phyloP scores from a whole-genome alignment of 2,329 filamentous ascomycete species.

The Epicoccum sorghinum region DNA sequence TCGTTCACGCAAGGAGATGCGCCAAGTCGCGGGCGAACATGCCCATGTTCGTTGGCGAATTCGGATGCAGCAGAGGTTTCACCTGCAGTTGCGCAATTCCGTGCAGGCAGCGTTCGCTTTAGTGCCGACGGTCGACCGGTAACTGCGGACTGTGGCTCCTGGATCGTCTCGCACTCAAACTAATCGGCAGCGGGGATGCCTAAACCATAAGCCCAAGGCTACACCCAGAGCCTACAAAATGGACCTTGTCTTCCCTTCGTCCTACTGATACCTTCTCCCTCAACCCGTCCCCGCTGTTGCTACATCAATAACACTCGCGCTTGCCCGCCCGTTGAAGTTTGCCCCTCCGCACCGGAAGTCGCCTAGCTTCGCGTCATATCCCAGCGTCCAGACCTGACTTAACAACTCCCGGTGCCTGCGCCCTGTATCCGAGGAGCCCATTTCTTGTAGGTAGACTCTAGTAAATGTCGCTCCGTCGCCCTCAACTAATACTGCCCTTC shows the following conservation, averaged over 20 bases:
- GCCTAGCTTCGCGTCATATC: conserved; percentile 26
- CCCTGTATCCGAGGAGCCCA: conserved; percentile 20
- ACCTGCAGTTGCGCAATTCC: conserved; percentile 30
- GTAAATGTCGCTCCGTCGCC: conserved; percentile 21
- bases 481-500: conserved; percentile 22
- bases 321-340: neutral
- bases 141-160: conserved; percentile 4
- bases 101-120: conserved; percentile 17
- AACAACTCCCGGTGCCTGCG: conserved; percentile 24
- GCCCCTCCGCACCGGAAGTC: conserved; percentile 18
- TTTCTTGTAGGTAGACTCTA: conserved; percentile 25
- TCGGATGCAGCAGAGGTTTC: conserved; percentile 24
- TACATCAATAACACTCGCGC: neutral
- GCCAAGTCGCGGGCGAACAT: conserved; percentile 13
- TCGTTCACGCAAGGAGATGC: conserved; percentile 4
- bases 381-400: conserved; percentile 5
- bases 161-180: conserved; percentile 19
- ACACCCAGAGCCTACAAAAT: conserved; percentile 20
- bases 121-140: conserved; percentile 5
- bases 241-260: conserved; percentile 16
- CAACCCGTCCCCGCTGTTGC: neutral
- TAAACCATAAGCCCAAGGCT: conserved; percentile 10
- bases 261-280: conserved; percentile 2
- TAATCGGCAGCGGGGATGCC: conserved; percentile 15
- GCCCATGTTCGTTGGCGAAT: conserved; percentile 16